Evolutionary conservation across 2,329 filamentous ascomycete genomes (phyloP).

Genomic region (Verticillium alfalfae): DNA sequence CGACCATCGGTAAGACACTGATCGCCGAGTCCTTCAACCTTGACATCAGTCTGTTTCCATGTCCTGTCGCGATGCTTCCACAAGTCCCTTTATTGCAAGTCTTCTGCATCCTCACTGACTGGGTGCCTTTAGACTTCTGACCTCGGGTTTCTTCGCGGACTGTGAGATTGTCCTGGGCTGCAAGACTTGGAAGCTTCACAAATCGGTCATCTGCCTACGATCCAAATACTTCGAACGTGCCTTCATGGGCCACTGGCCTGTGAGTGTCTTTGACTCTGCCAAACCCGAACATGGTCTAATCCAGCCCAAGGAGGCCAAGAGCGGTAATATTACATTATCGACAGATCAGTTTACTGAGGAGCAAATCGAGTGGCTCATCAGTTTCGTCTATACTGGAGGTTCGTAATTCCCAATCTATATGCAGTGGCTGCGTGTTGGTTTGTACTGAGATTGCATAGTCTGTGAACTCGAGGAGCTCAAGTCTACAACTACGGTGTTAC

Average conservation of each 20-base stretch:
- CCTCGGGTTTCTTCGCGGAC: not conserved
- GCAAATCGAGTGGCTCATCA: slow-evolving; percentile 1
- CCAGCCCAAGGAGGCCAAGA: slow-evolving; percentile 1
- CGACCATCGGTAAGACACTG: not conserved
- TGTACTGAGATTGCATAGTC: not conserved
- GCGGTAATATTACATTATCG: not conserved
- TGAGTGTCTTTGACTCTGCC: not conserved
- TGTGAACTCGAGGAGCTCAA: not conserved
- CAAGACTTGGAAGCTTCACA: not conserved
- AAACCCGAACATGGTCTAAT: not conserved
- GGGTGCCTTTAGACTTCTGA: not conserved
- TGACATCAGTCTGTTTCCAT: no score
- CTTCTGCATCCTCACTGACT: not conserved
- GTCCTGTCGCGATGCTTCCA: no score
- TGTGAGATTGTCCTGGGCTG: not conserved
- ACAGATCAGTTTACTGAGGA: not conserved
- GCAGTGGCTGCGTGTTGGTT: no score
- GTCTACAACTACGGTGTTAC: not conserved
- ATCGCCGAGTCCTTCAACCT: no score
- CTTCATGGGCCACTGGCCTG: not conserved
- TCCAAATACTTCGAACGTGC: not conserved
- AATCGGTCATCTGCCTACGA: not conserved
- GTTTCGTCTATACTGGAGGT: slow-evolving; percentile 2
- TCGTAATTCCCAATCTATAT: not conserved
- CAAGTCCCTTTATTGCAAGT: not conserved